Evolutionary conservation across 768 basidiomycete genomes (phyloP).

Genomic region (Albatrellus ellisii): DNA sequence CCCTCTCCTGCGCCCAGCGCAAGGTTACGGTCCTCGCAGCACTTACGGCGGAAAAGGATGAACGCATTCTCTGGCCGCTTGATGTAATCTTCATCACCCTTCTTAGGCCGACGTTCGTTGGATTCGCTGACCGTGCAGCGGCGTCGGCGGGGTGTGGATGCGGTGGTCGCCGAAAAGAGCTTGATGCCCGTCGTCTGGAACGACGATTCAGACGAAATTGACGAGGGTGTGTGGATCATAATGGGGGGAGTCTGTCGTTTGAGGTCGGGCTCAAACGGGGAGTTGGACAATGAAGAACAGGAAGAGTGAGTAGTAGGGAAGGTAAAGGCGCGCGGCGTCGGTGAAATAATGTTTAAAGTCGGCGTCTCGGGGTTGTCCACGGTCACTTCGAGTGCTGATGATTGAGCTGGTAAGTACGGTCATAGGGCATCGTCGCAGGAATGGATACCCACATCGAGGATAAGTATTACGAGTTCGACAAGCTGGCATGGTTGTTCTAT

Average conservation of each 20-base stretch:
- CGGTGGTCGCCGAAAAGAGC: slow-evolving; percentile 14
- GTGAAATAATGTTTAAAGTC: slow-evolving; percentile 41
- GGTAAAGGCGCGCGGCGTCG: slow-evolving; percentile 59
- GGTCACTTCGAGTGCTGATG: slow-evolving; percentile 63
- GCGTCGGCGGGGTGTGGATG: slow-evolving; percentile 20
- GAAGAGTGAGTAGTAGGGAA: slow-evolving; percentile 32
- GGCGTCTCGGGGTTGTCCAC: slow-evolving; percentile 41
- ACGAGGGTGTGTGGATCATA: slow-evolving; percentile 28
- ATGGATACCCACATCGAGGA: slow-evolving; percentile 28
- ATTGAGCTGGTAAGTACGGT: slow-evolving; percentile 13
- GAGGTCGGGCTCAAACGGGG: slow-evolving; percentile 67
- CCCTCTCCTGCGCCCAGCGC: slow-evolving; percentile 30
- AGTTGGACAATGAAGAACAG: slow-evolving; percentile 53
- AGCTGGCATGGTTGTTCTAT: slow-evolving; percentile 55
- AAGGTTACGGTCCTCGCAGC: slow-evolving; percentile 57
- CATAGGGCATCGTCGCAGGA: neutral
- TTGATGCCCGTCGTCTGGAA: slow-evolving; percentile 23
- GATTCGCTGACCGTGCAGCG: slow-evolving; percentile 23
- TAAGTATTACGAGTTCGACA: slow-evolving; percentile 69
- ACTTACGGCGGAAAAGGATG: slow-evolving; percentile 72
- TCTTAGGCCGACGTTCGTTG: slow-evolving; percentile 29
- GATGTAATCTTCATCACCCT: slow-evolving; percentile 75
- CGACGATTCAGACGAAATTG: slow-evolving; percentile 27
- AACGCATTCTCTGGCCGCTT: slow-evolving; percentile 79
- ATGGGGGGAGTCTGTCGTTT: slow-evolving; percentile 31